Conservation (phyloP, 164 flowering plant species). For the Cinnamomum chago region DNA sequence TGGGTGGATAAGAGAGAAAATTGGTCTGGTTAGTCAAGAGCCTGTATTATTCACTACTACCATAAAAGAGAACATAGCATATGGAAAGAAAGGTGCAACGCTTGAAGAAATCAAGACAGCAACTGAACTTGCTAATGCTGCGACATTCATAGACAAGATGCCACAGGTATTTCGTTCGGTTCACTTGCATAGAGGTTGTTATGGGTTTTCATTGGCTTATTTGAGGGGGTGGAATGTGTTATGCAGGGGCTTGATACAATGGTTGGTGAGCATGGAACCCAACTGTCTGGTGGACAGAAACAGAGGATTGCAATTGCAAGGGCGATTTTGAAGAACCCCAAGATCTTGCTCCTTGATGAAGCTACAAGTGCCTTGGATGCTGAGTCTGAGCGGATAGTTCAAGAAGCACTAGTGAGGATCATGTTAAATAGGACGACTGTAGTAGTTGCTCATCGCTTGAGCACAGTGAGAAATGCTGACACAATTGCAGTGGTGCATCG, state of each 20-base stretch:
- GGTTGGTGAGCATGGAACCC: constrained; percentile 73
- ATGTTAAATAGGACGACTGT: constrained; percentile 56
- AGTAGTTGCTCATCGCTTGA: constrained; percentile 69
- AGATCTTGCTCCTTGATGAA: constrained; percentile 73
- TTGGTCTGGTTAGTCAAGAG: constrained; percentile 76
- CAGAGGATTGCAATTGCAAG: constrained; percentile 77
- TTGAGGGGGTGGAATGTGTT: neutral
- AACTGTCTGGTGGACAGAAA: constrained; percentile 78
- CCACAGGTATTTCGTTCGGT: constrained; percentile 35
- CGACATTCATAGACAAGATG: constrained; percentile 59
- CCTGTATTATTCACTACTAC: constrained; percentile 58
- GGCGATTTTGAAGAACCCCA: constrained; percentile 70
- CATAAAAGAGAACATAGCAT: constrained; percentile 58
- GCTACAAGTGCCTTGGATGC: constrained; percentile 79
- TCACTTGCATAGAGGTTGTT: neutral
- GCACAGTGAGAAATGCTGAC: constrained; percentile 62
- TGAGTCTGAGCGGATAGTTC: constrained; percentile 61
- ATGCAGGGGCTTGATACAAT: constrained; percentile 62
- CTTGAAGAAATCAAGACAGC: constrained; percentile 52
- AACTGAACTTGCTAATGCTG: constrained; percentile 66
- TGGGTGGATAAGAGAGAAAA: constrained; percentile 54
- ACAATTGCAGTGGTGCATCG: constrained; percentile 56
- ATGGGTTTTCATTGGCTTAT: neutral
- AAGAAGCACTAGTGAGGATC: constrained; percentile 51
- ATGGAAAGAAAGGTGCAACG: constrained; percentile 67